These are phyloP conservation scores for Somion occarium DNA, from an alignment of 1,284 basidiomycete genomes.

Conservation along the genomic window DNA sequence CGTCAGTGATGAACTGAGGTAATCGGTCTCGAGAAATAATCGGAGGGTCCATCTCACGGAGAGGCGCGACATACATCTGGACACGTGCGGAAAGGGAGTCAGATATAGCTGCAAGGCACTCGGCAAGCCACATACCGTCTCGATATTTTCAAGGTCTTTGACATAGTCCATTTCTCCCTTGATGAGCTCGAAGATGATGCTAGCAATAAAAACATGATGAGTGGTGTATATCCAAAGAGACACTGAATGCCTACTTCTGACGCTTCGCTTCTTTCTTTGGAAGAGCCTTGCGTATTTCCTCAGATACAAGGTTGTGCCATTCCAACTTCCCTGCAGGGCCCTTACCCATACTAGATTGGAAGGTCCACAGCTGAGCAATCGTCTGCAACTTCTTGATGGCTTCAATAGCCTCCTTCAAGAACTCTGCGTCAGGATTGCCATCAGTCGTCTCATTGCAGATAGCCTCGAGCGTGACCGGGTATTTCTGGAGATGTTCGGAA, in stretches of 20 bases:
- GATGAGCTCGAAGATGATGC: slow-evolving; percentile 93
- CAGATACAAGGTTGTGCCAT: slow-evolving; percentile 84
- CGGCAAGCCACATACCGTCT: slow-evolving; percentile 46
- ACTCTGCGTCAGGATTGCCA: slow-evolving; percentile 79
- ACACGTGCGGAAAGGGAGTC: too few relatives aligned
- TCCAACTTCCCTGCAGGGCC: slow-evolving; percentile 74
- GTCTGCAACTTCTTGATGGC: slow-evolving; percentile 76
- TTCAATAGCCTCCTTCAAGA: slow-evolving; percentile 68
- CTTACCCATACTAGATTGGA: slow-evolving; percentile 81
- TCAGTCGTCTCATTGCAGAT: slow-evolving; percentile 77
- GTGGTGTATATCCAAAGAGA: slow-evolving; percentile 2
- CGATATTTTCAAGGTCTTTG: slow-evolving; percentile 87
- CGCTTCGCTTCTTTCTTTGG: slow-evolving; percentile 78
- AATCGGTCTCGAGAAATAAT: slow-evolving; percentile 73
- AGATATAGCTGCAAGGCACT: background rate
- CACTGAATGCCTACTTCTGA: slow-evolving; percentile 72
- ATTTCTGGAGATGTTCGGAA: slow-evolving; percentile 86
- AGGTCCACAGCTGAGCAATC: slow-evolving; percentile 76
- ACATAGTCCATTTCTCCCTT: slow-evolving; percentile 96
- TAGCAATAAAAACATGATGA: slow-evolving; percentile 25
- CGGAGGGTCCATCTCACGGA: slow-evolving; percentile 70
- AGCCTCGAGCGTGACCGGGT: slow-evolving; percentile 83
- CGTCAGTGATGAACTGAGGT: slow-evolving; percentile 79
- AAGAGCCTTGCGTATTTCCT: slow-evolving; percentile 59
- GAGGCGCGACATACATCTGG: slow-evolving; percentile 74